Evolutionary conservation across 1,284 basidiomycete genomes (phyloP).

Genomic region (Ceratobasidium sp.): DNA sequence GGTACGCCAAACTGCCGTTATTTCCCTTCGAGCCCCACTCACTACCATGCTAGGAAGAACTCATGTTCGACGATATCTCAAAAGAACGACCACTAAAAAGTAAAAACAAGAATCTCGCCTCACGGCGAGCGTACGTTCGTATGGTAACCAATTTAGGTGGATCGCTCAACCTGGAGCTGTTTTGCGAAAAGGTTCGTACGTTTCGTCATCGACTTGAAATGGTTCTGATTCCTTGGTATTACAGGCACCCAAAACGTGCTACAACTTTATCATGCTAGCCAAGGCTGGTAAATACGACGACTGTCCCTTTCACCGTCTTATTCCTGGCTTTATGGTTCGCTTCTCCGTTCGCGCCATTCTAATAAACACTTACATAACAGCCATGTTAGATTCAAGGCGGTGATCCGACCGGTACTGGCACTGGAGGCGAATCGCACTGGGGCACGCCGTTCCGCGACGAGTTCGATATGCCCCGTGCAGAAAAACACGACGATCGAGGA

Average conservation of each 20-base stretch:
- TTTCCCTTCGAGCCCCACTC: background rate
- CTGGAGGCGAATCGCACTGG: slow-evolving; percentile 95
- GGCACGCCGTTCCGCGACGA: slow-evolving; percentile 96
- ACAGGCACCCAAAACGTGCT: slow-evolving; percentile 95
- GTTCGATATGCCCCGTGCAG: slow-evolving; percentile 83
- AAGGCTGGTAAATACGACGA: slow-evolving; percentile 90
- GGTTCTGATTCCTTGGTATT: background rate
- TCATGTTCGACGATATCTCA: slow-evolving; percentile 91
- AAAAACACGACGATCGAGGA: slow-evolving; percentile 84
- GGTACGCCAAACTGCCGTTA: slow-evolving; percentile 54
- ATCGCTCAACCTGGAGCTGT: slow-evolving; percentile 90
- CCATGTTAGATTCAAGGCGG: slow-evolving; percentile 84
- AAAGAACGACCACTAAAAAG: slow-evolving; percentile 80
- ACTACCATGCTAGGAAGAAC: slow-evolving; percentile 68
- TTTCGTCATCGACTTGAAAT: background rate
- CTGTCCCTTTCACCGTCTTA: slow-evolving; percentile 89
- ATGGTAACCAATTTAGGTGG: slow-evolving; percentile 89
- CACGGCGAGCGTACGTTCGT: slow-evolving; percentile 88
- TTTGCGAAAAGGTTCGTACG: slow-evolving; percentile 78
- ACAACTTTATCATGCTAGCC: slow-evolving; percentile 95
- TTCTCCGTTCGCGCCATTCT: slow-evolving; percentile 44
- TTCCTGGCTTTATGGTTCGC: slow-evolving; percentile 94
- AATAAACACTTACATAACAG: background rate
- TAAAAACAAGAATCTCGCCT: slow-evolving; percentile 91
- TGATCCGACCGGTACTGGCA: slow-evolving; percentile 95